These are phyloP conservation scores for Xylaria grammica DNA, from an alignment of 495 filamentous ascomycete species.

Conservation along the genomic window DNA sequence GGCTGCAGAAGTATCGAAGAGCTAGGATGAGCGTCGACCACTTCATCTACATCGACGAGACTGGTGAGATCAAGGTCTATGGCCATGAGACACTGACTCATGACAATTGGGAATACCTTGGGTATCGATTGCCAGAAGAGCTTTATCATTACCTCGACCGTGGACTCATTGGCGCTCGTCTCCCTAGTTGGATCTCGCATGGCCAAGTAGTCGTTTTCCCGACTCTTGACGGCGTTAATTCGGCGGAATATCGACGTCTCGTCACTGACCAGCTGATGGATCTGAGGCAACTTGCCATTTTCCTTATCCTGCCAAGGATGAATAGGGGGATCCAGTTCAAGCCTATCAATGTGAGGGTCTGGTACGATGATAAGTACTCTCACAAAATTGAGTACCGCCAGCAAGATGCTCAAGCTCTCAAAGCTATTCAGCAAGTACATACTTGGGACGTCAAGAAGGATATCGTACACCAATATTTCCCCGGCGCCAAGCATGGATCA, in stretches of 20 bases:
- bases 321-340: constrained; percentile 81
- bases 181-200: constrained; percentile 80
- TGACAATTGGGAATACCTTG: constrained; percentile 88
- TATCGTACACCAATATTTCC: constrained; percentile 51
- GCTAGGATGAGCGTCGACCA: constrained; percentile 85
- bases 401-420: constrained; percentile 62
- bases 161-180: constrained; percentile 76
- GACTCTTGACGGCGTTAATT: constrained; percentile 80
- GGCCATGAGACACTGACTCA: constrained; percentile 70
- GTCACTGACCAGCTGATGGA: constrained; percentile 72
- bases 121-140: constrained; percentile 87
- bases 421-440: constrained; percentile 63
- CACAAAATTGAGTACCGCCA: constrained; percentile 70
- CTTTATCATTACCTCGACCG: constrained; percentile 89
- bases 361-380: constrained; percentile 78
- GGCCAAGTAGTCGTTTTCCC: constrained; percentile 75
- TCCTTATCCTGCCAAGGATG: constrained; percentile 75
- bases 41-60: constrained; percentile 76
- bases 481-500: constrained; percentile 56
- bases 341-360: constrained; percentile 75
- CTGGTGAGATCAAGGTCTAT: constrained; percentile 75
- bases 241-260: constrained; percentile 79
- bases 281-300: constrained; percentile 74
- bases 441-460: constrained; percentile 74
- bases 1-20: constrained; percentile 82